These are phyloP conservation scores for Aspergillus pseudonomiae DNA, from an alignment of 2,329 filamentous ascomycete species.

Conservation along the genomic window DNA sequence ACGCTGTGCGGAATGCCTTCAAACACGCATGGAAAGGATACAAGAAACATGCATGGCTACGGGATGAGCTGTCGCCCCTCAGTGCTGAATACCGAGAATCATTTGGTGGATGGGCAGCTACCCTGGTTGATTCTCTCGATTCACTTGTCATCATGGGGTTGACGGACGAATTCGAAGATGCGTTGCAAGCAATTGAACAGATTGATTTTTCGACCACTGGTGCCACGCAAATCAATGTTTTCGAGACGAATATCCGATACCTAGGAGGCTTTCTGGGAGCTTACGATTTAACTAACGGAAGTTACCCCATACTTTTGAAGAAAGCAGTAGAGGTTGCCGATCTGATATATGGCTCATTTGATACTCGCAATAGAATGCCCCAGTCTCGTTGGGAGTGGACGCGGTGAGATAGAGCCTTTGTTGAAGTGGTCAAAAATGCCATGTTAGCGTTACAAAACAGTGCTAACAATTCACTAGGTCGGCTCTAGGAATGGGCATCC, in stretches of 20 bases:
- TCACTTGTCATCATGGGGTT: constrained; percentile 85
- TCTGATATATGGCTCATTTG: constrained; percentile 79
- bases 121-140: constrained; percentile 79
- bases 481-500: constrained; percentile 32
- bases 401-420: constrained; percentile 48
- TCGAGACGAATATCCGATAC: constrained; percentile 91
- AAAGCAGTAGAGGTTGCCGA: constrained; percentile 83
- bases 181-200: constrained; percentile 66
- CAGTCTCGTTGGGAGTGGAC: constrained; percentile 78
- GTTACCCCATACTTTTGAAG: constrained; percentile 69
- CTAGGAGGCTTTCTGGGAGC: constrained; percentile 83
- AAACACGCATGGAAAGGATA: constrained; percentile 82
- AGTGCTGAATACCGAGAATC: constrained; percentile 71
- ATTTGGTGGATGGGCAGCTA: constrained; percentile 90
- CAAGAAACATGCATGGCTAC: constrained; percentile 75
- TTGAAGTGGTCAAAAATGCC: background rate
- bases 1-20: constrained; percentile 73
- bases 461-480: constrained; percentile 27
- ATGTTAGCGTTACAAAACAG: background rate
- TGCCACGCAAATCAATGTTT: constrained; percentile 74
- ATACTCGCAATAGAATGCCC: constrained; percentile 93
- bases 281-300: constrained; percentile 79
- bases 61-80: constrained; percentile 82
- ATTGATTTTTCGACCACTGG: constrained; percentile 82
- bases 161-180: constrained; percentile 76